phyloP scores from a whole-genome alignment of 1,284 basidiomycete genomes.

The Earliella scabrosa region DNA sequence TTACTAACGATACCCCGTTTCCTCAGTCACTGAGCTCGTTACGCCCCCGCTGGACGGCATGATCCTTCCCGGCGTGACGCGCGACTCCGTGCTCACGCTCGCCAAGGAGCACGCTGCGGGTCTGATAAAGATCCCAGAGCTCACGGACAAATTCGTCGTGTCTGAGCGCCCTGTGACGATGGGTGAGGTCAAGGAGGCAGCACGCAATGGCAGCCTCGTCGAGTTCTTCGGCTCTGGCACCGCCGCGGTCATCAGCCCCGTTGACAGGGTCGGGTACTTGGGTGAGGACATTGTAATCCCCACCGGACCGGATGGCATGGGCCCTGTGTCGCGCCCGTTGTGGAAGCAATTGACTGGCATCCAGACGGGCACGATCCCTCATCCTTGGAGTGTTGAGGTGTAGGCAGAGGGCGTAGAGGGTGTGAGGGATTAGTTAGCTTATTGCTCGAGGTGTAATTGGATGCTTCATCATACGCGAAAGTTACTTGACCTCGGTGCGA shows the following conservation, averaged over 20 bases:
- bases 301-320: constrained; percentile 87
- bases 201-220: constrained; percentile 71
- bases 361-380: constrained; percentile 85
- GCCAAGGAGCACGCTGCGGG: constrained; percentile 79
- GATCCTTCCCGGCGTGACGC: constrained; percentile 96
- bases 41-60: constrained; percentile 95
- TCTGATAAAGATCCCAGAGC: constrained; percentile 55
- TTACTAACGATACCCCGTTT: not conserved
- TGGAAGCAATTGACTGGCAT: constrained; percentile 88
- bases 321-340: constrained; percentile 81
- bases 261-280: constrained; percentile 86
- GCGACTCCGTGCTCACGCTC: constrained; percentile 88
- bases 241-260: constrained; percentile 85
- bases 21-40: constrained; percentile 73
- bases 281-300: constrained; percentile 87
- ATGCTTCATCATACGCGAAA: no score
- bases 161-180: constrained; percentile 89
- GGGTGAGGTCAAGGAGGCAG: constrained; percentile 83
- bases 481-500: no score
- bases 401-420: not conserved
- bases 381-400: constrained; percentile 81
- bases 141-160: constrained; percentile 75
- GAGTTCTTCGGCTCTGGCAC: constrained; percentile 95
- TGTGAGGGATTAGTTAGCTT: not conserved
- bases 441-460: not conserved